Conservation (phyloP, 106 monocot species). For the Platanthera zijinensis region DNA sequence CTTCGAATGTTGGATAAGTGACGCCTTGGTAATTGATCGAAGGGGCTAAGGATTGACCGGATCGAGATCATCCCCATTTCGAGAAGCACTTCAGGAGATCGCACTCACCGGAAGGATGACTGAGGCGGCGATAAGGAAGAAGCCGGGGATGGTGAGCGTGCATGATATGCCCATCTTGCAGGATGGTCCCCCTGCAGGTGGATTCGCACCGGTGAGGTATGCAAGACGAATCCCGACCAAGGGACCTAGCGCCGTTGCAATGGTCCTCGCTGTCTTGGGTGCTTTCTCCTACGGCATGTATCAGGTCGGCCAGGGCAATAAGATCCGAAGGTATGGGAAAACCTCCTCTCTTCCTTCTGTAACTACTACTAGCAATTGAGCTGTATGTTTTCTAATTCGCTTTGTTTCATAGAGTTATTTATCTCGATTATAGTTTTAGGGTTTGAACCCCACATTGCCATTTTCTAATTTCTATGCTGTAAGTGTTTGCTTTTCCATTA, state of each 20-base stretch:
- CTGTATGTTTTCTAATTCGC: neutral
- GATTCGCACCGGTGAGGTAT: constrained; percentile 67
- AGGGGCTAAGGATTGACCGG: neutral
- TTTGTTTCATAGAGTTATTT: neutral
- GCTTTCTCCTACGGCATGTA: constrained; percentile 89
- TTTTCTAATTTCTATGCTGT: neutral
- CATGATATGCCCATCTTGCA: constrained; percentile 80
- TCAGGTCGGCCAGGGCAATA: constrained; percentile 90
- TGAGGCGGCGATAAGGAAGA: constrained; percentile 71
- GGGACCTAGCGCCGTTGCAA: constrained; percentile 72
- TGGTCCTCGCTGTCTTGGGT: constrained; percentile 61
- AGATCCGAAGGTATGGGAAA: constrained; percentile 56
- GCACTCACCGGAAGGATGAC: constrained; percentile 38
- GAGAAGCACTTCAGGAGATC: neutral
- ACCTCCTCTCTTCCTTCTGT: neutral
- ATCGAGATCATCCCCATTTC: neutral
- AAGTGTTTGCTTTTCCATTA: neutral
- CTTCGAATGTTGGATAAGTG: too few relatives aligned
- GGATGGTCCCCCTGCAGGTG: constrained; percentile 88
- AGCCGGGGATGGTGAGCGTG: constrained; percentile 83
- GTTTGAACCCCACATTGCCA: neutral
- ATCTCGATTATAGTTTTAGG: neutral
- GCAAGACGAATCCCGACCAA: constrained; percentile 76
- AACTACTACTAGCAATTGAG: neutral
- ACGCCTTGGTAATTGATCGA: too few relatives aligned